These are phyloP conservation scores for Echites panduratus DNA, from an alignment of 257 asterid species.

Conservation along the genomic window DNA sequence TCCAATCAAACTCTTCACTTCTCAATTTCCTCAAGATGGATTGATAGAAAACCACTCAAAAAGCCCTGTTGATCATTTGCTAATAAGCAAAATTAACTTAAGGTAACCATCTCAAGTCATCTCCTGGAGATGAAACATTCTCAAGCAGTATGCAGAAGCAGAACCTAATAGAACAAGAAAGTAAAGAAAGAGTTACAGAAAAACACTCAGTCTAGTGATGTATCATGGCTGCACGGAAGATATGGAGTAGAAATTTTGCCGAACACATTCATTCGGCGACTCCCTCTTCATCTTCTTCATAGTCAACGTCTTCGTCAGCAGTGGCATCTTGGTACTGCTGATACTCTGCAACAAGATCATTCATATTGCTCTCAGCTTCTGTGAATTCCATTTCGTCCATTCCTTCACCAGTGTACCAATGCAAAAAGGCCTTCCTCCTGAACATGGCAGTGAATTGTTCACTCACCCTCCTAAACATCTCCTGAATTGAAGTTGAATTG, in stretches of 20 bases:
- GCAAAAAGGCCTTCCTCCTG: conserved; percentile 13
- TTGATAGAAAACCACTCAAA: neutral
- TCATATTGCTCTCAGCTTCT: conserved; percentile 15
- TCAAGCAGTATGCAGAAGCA: neutral
- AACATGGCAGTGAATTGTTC: conserved; percentile 15
- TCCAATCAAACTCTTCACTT: neutral
- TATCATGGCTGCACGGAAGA: neutral
- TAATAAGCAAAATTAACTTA: neutral
- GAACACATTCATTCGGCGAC: neutral
- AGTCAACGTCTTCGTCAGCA: conserved; percentile 11
- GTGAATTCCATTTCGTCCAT: conserved; percentile 15
- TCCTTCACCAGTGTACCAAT: conserved; percentile 15
- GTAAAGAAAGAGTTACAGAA: neutral
- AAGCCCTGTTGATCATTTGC: neutral
- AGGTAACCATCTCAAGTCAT: neutral
- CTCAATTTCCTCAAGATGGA: neutral
- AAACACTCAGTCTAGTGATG: neutral
- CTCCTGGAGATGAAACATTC: neutral
- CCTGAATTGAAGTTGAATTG: conserved; percentile 13
- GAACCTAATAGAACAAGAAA: neutral
- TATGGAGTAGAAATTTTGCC: neutral
- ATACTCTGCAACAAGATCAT: conserved; percentile 15
- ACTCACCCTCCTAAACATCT: conserved; percentile 14
- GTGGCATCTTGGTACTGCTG: conserved; percentile 14
- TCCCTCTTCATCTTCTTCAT: conserved; percentile 10